phyloP scores from a whole-genome alignment of 331 rosid genomes.

The Acacia pycnantha region DNA sequence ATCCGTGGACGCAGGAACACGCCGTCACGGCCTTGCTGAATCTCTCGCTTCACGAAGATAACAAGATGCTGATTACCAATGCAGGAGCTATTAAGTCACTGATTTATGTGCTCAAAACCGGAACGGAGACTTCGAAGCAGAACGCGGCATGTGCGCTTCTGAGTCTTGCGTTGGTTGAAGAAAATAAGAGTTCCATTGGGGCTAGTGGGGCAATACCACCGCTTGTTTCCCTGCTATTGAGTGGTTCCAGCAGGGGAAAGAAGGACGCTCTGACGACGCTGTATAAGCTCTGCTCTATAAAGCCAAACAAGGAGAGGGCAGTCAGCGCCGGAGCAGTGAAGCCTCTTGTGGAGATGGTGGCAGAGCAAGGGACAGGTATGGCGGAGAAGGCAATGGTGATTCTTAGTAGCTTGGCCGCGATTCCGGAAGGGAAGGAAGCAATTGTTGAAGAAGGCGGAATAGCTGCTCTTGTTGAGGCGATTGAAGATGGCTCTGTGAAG shows the following conservation, averaged over 20 bases:
- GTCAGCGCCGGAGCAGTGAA: conserved; percentile 76
- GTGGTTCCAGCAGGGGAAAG: conserved; percentile 68
- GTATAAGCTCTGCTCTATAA: conserved; percentile 70
- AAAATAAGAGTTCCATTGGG: conserved; percentile 82
- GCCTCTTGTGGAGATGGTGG: conserved; percentile 69
- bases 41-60: conserved; percentile 79
- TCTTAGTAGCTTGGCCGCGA: conserved; percentile 62
- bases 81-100: conserved; percentile 87
- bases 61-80: conserved; percentile 67
- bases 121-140: conserved; percentile 89
- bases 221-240: conserved; percentile 57
- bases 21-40: conserved; percentile 87
- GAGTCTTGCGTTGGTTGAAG: conserved; percentile 81
- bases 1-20: conserved; percentile 94
- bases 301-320: conserved; percentile 72
- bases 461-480: conserved; percentile 78
- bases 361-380: conserved; percentile 70
- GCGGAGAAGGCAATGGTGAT: conserved; percentile 91
- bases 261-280: conserved; percentile 75
- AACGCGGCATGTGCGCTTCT: conserved; percentile 94
- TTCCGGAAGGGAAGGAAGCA: conserved; percentile 67
- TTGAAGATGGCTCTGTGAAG: conserved; percentile 82
- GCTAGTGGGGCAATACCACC: conserved; percentile 82
- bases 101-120: conserved; percentile 85
- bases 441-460: conserved; percentile 84